Evolutionary conservation across 1,284 basidiomycete species (phyloP), one percentile per base, ranked within the genome.

Genomic region (Neolentinus lepideus): DNA sequence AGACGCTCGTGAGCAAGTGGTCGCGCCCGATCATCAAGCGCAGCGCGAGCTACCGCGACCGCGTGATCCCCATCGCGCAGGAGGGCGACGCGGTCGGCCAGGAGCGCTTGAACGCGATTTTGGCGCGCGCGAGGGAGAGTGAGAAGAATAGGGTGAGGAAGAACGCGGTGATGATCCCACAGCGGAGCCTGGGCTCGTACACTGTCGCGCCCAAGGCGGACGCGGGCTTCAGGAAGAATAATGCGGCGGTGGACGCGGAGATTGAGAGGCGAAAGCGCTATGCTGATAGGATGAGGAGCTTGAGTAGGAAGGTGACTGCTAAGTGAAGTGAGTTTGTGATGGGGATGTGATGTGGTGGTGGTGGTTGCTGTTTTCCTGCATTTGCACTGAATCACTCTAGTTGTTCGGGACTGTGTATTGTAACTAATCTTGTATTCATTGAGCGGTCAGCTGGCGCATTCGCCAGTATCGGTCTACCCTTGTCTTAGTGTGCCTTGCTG

Each of bases 21-120:
- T 92, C 92, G 24, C 80, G 94, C n/a, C 94, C 94, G 0, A 96
- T 97, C 71, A 88, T 97, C 73, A 93, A 94, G 66, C 86, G 92
- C 45, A 89, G 88, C 12, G 89, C 92, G 2, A 89, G 88, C 27
- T 93, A 90, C 70, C 79, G 92, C 33, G 90, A 92, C 67, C 77
- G 85, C 16, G 74, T 84, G 43, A 76, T 91, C 48, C 88, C 84
- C 14, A 73, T 76, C 1, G 80, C 78, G 2, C 62, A 65, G 11
- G 61, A 69, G 2, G 70, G 65, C 47, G 76, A 75, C 12, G 73
- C 67, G 24, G 69, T 63, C 6, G 71, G 69, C 31, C 69, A 63
- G 26, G 85, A 88, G 64, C 77, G 79, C 60, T 73, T 90, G 57
- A 84, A 82, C 60, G 73, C 83, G 3, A 90, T 92, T 58, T 71